Base-by-base conservation (phyloP, 2,329 filamentous ascomycete species). In the Stachybotrys elegans region DNA sequence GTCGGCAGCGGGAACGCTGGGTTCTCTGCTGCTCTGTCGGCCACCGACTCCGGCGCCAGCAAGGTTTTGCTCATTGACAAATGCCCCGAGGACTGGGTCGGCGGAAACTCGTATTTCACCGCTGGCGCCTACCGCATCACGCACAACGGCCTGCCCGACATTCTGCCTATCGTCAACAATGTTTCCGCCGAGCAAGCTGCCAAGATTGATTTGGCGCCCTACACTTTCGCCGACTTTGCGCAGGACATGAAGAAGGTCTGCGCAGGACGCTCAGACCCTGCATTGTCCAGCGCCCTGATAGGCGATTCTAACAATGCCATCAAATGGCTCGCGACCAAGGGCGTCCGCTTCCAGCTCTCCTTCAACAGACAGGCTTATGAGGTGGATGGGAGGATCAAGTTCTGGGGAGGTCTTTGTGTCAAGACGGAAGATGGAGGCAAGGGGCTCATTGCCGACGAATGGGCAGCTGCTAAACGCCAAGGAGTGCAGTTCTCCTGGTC, bases 281-380 rank as follows among this genome's bases (percentile, higher is more conserved):
- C 51, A 0, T 63, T 86, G 9, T 67, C 70, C 1, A 56, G 63
- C 14, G 61, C 63, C 0, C 61, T 86, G 2, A 68, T 86, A 1
- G 49, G 64, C 2, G 73, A 81, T 17, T 77, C 72, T 1, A 72
- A 71, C 42, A 59, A 57, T 1, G 61, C 75, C 0, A 60, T 81
- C 7, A 71, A 75, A 51, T 83, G 80, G 80, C 64, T 84, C 3
- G 68, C 68, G 2, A 49, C 57, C 38, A 69, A 78, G 32, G 80
- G 80, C 0, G 62, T 82, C 3, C 65, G 70, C 2, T 84, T 81
- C 52, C 72, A 79, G 53, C 63, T 86, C 4, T 76, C 72, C 2
- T 85, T 85, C 58, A 79, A 84, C 46, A 68, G 83, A 3, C 82
- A 87, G 55, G 78, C 83, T 0, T 86, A 83, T 56, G 67, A 80